These are phyloP conservation scores for barley (Hordeum vulgare) DNA, from an alignment of 176 grass and related monocot species.

Conservation along the genomic window MorexV3_pseudomolecules_assembly NC_058519.1:626363341-626363840, in stretches of 20 bases:
- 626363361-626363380: background rate
- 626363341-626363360: background rate
- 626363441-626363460: background rate
- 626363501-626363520: background rate
- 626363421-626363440: background rate
- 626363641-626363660: slow-evolving; percentile 98
- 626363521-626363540: background rate
- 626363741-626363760: slow-evolving; percentile 53
- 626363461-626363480: background rate
- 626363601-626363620: slow-evolving; percentile 79
- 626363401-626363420: background rate
- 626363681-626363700: slow-evolving; percentile 85
- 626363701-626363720: slow-evolving; percentile 93
- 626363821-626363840: slow-evolving; percentile 41
- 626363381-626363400: background rate
- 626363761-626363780: slow-evolving; percentile 79
- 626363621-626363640: slow-evolving; percentile 88
- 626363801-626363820: slow-evolving; percentile 82
- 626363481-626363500: background rate
- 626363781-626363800: slow-evolving; percentile 96
- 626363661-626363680: slow-evolving; percentile 76
- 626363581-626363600: slow-evolving; percentile 89
- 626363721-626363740: slow-evolving; percentile 75
- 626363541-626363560: background rate
- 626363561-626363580: background rate